Evolutionary conservation across 2,329 filamentous ascomycete species (phyloP).

Genomic region (Paracorniculantispora psalliotae): DNA sequence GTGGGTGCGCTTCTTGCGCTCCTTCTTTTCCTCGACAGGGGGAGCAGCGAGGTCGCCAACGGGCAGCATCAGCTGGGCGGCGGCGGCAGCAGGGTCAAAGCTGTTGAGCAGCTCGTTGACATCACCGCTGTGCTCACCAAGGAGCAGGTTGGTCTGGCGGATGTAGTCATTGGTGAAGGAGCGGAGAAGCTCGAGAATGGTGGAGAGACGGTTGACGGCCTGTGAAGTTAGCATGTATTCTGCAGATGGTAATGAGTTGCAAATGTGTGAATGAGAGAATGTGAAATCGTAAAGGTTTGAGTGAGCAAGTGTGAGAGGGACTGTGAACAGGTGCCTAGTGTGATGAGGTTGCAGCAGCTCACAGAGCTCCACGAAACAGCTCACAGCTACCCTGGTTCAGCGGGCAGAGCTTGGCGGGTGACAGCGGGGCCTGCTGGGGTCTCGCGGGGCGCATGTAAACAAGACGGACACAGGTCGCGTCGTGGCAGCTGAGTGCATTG

Average conservation of each 20-base stretch:
- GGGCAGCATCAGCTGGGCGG: slow-evolving; percentile 41
- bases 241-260: too few species aligned
- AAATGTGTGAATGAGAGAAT: too few species aligned
- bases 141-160: slow-evolving; percentile 79
- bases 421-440: slow-evolving; percentile 1
- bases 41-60: slow-evolving; percentile 34
- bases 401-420: slow-evolving; percentile 20
- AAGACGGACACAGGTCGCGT: slow-evolving; percentile 11
- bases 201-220: slow-evolving; percentile 57
- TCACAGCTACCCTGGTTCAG: too few species aligned
- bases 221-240: slow-evolving; percentile 58
- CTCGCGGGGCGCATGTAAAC: slow-evolving; percentile 11
- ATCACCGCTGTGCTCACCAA: slow-evolving; percentile 58
- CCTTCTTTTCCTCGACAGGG: slow-evolving; percentile 67
- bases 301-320: too few species aligned
- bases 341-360: too few species aligned
- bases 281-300: too few species aligned
- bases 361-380: slow-evolving; percentile 9
- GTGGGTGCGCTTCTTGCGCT: slow-evolving; percentile 79
- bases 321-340: too few species aligned
- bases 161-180: slow-evolving; percentile 80
- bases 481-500: neutral
- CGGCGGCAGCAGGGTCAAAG: slow-evolving; percentile 45
- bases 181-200: slow-evolving; percentile 73
- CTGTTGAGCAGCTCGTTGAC: slow-evolving; percentile 43